Base-by-base conservation (phyloP, 2,329 filamentous ascomycete genomes). In the Fusarium heterosporum region DNA sequence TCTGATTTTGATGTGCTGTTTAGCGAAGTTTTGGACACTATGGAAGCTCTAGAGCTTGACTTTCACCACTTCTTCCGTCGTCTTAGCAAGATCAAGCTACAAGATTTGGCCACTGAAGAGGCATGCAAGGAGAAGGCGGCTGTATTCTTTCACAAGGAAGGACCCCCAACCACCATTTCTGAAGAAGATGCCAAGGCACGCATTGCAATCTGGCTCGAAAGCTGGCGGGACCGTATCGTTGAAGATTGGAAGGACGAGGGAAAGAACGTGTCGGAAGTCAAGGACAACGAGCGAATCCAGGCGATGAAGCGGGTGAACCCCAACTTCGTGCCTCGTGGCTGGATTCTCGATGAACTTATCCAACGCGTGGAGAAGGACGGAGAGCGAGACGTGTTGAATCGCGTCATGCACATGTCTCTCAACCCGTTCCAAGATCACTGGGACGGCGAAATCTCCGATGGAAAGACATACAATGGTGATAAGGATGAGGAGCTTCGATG, bases 271-370 rank as follows among this genome's bases (percentile, higher is more conserved):
- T 75, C 78, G 1, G 74, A 76, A 4, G 80, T 76, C 3, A 73
- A 76, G 16, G 90, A 96, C 45, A 81, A 79, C 4, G 86, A 90
- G 71, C 84, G 95, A 63, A 86, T 89, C 59, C 78, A 75, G 29
- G 87, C 86, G 13, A 98, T 98, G 96, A 93, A 91, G 80, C 83
- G 81, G 26, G 91, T 94, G 22, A 99, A 99, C 75, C 96, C 96
- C 4, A 97, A 92, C 80, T 99, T 99, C 73, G 83, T 97, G 1
- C 93, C 96, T 1, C 87, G 93, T 45, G 90, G 91, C 17, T 99
- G 95, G 94, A 87, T 99, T 50, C 83, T 99, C 19, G 95, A 98
- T 76, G 96, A 99, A 78, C 78, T 99, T 14, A 98, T 99, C 69
- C 87, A 91, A 43, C 87, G 93, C 11, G 94, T 98, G 0, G 93